Percentiles rank a stretch among this genome's conserved stretches.
Conservation (phyloP, 2,329 filamentous ascomycete species). For the Incumbomyces lentus region DNA sequence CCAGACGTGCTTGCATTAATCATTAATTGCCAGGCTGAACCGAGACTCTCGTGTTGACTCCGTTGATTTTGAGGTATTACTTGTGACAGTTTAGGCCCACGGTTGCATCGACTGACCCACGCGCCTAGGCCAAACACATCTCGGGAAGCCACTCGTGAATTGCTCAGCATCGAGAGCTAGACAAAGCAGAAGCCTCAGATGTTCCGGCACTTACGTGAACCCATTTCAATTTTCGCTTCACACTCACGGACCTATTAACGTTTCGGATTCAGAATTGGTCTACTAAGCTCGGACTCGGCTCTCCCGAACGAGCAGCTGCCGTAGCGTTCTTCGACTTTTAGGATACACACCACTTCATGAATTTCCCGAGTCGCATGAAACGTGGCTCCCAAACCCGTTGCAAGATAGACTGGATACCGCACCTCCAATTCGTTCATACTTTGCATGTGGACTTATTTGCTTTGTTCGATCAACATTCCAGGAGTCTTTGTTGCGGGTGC, state of each 20-base stretch:
- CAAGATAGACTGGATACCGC: background rate
- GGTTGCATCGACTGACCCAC: too few species aligned
- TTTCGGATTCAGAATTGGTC: background rate
- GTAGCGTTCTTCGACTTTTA: background rate
- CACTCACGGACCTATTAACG: background rate
- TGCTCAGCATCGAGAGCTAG: background rate
- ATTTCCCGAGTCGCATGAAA: conserved; percentile 5
- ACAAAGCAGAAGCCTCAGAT: too few species aligned
- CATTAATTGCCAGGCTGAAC: too few species aligned
- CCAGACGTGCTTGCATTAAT: too few species aligned
- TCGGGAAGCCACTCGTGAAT: conserved; percentile 2
- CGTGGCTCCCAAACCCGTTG: conserved; percentile 2
- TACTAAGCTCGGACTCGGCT: conserved; percentile 6
- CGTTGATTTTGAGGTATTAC: too few species aligned
- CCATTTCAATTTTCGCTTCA: too few species aligned
- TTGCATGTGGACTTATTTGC: conserved; percentile 8
- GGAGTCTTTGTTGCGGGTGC: conserved; percentile 26
- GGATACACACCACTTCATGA: background rate
- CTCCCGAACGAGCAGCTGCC: background rate
- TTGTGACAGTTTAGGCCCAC: too few species aligned
- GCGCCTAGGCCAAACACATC: background rate
- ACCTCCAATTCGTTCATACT: background rate
- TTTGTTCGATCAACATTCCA: conserved; percentile 22
- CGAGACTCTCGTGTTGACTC: too few species aligned
- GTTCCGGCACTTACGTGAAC: too few species aligned